A percentile compares a stretch with the other conserved stretches of the same genome.
These are phyloP conservation scores for Quercus tomentella DNA, from an alignment of 331 rosid species.

Conservation along the genomic window DNA sequence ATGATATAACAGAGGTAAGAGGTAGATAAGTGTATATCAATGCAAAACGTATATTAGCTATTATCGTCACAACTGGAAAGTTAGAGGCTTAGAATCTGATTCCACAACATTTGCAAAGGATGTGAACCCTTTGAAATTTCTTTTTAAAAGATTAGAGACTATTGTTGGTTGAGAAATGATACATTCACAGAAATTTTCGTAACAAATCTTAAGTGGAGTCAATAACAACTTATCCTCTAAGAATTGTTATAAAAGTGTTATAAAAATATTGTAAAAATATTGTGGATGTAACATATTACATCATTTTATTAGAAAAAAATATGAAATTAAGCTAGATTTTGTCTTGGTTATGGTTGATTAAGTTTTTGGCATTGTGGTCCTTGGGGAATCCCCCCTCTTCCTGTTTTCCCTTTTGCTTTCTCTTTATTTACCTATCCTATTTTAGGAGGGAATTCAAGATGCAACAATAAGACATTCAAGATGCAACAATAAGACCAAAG, in stretches of 20 bases:
- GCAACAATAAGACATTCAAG: not conserved
- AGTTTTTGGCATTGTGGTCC: not conserved
- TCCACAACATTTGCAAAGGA: not conserved
- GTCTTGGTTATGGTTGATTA: not conserved
- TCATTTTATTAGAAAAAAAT: too few relatives aligned
- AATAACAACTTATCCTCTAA: accelerated
- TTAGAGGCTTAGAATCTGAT: not conserved
- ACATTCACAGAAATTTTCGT: too few relatives aligned
- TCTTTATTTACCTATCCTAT: not conserved
- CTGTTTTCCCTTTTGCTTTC: not conserved
- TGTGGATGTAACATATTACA: too few relatives aligned
- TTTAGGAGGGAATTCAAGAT: not conserved
- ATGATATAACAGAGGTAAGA: too few relatives aligned
- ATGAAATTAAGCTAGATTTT: not conserved
- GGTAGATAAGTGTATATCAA: not conserved
- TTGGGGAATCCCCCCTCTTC: not conserved
- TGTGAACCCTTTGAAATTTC: not conserved
- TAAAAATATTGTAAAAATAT: too few relatives aligned
- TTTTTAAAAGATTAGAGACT: not conserved
- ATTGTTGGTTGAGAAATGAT: too few relatives aligned
- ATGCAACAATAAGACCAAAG: not conserved
- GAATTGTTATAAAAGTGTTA: too few relatives aligned
- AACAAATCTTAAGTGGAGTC: too few relatives aligned
- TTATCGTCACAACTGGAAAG: not conserved
- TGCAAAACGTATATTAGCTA: not conserved